phyloP scores from a whole-genome alignment of 2,329 filamentous ascomycete species.

The Exophiala bonariae region DNA sequence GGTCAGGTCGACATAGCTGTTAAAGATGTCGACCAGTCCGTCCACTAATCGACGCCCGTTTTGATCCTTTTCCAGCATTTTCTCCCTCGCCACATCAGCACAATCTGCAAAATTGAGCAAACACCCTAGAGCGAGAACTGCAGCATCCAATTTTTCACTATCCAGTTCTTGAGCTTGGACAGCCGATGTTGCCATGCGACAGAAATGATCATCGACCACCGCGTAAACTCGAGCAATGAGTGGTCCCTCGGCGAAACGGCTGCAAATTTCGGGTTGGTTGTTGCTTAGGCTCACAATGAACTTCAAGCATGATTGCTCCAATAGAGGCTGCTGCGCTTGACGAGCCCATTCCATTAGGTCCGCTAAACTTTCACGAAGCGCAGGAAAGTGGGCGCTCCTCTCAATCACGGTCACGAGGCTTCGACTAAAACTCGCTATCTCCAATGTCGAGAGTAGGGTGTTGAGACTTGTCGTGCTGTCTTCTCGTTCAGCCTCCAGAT shows the following conservation, averaged over 20 bases:
- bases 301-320: constrained; percentile 54
- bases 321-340: constrained; percentile 13
- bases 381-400: constrained; percentile 5
- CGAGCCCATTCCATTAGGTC: constrained; percentile 14
- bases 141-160: constrained; percentile 64
- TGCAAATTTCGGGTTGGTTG: constrained; percentile 69
- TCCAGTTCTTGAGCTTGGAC: constrained; percentile 37
- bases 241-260: constrained; percentile 58
- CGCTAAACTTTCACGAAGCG: constrained; percentile 17
- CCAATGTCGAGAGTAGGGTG: constrained; percentile 20
- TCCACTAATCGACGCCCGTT: constrained; percentile 52
- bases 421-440: constrained; percentile 15
- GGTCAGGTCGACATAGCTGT: constrained; percentile 64
- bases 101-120: constrained; percentile 88
- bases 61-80: constrained; percentile 43
- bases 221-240: constrained; percentile 38
- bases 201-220: constrained; percentile 34
- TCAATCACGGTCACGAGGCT: constrained; percentile 5
- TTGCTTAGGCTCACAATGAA: constrained; percentile 86
- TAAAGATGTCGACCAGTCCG: constrained; percentile 64
- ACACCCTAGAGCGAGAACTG: constrained; percentile 76
- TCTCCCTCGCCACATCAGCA: constrained; percentile 60
- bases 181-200: constrained; percentile 32
- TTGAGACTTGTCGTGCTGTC: constrained; percentile 10
- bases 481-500: not conserved